phyloP scores from a whole-genome alignment of 352 stramenopile genomes.

The Phytophthora pinifolia region DNA sequence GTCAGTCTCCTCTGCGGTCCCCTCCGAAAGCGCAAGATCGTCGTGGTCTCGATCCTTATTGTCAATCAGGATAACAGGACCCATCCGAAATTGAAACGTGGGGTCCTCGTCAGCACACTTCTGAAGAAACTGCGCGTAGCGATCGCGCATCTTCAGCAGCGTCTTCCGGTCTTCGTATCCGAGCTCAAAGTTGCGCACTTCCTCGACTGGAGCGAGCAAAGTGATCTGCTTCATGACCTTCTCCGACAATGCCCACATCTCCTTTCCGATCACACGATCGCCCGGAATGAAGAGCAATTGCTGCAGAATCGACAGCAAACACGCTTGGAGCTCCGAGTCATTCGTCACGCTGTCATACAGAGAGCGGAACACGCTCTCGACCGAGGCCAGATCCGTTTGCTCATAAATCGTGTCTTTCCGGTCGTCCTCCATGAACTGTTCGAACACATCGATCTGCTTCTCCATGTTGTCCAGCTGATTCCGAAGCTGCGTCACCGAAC shows the following conservation, averaged over 20 bases:
- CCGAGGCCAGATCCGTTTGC: slow-evolving; percentile 68
- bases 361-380: slow-evolving; percentile 70
- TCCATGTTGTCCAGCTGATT: slow-evolving; percentile 88
- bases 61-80: slow-evolving; percentile 74
- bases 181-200: slow-evolving; percentile 78
- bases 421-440: slow-evolving; percentile 88
- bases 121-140: slow-evolving; percentile 73
- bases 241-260: slow-evolving; percentile 85
- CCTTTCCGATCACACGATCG: slow-evolving; percentile 81
- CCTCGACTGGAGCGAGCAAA: slow-evolving; percentile 73
- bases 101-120: slow-evolving; percentile 71
- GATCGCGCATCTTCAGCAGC: slow-evolving; percentile 70
- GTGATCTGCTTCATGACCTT: slow-evolving; percentile 80
- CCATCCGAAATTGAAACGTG: slow-evolving; percentile 67
- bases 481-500: slow-evolving; percentile 69
- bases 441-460: slow-evolving; percentile 88
- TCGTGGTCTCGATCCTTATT: slow-evolving; percentile 65
- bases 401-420: slow-evolving; percentile 88
- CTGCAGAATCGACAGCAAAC: slow-evolving; percentile 77
- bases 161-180: slow-evolving; percentile 83
- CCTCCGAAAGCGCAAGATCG: slow-evolving; percentile 53
- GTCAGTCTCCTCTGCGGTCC: slow-evolving; percentile 63
- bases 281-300: slow-evolving; percentile 86
- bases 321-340: slow-evolving; percentile 66
- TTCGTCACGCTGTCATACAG: slow-evolving; percentile 55